Base-by-base conservation (phyloP, 73 alveolate species). In the Diophrys appendiculata region DNA sequence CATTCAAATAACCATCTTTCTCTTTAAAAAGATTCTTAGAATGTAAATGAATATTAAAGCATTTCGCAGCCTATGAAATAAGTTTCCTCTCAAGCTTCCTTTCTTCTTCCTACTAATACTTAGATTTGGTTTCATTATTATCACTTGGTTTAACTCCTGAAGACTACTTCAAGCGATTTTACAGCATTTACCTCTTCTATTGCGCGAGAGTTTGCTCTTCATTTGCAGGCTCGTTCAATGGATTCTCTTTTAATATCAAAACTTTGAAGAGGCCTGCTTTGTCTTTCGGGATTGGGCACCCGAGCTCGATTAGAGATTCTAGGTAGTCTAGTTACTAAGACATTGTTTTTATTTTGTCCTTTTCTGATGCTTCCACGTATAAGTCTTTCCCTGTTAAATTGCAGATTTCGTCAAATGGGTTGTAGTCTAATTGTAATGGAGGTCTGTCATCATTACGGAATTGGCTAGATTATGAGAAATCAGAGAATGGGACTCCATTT, bases 51-150 rank as follows among this genome's bases (percentile, higher is more conserved):
- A 60, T 60, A 23, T 60, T 60, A 31, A 60, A 60, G 71, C 33
- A 23, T 31, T 60, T 60, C 33, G 71, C 71, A 3, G 71, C 71
- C 71, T 60, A 31, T 3, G 71, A 60, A 2, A 60, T 60, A 31
- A 60, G 18, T 31, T 60, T 60, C 71, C 71, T 60, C 71, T 60
- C 71, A 31, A 60, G 18, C 71, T 23, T 23, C 5, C 71, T 60
- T 3, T 23, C 71, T 27, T 11, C 30, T 23, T 60, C 71, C 71
- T 60, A 23, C 71, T 23, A 23, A 3, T 31, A 23, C 5, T 23
- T 3, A 3, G 13, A 11, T 23, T 11, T 2, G 11, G 11, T 60
- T 31, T 60, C 71, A 3, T 23, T 3, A 3, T 60, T 31, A 23
- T 60, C 71, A 3, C 2, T 23, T 11, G 71, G 18, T 13, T 23